Conservation (phyloP, 2,329 filamentous ascomycete species). For the Trichoderma semiorbis region DNA sequence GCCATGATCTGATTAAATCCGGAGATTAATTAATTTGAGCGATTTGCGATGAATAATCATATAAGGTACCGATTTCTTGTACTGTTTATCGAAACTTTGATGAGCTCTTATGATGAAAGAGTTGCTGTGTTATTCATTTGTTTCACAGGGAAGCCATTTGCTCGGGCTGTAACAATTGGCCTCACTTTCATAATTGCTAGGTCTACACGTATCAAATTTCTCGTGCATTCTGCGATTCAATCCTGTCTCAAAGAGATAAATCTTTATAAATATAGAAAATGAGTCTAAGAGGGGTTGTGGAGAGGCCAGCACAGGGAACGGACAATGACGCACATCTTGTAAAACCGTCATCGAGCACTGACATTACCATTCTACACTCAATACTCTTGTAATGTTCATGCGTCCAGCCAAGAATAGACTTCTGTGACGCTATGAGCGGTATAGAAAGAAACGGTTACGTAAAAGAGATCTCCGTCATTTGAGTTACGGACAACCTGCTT, state of each 20-base stretch:
- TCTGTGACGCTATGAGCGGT: rapidly evolving
- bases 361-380: neutral
- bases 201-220: neutral
- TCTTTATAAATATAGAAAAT: neutral
- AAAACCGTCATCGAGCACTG: neutral
- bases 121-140: neutral
- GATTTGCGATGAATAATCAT: neutral
- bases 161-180: neutral
- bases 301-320: neutral
- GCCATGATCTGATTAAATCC: neutral
- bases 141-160: neutral
- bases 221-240: neutral
- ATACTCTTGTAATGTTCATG: neutral
- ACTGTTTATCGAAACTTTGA: neutral
- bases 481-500: neutral
- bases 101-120: neutral
- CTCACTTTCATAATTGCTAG: neutral
- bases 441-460: rapidly evolving
- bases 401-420: neutral
- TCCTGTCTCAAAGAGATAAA: neutral
- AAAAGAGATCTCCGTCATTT: neutral
- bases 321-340: neutral
- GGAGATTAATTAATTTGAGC: neutral
- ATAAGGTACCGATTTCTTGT: neutral
- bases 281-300: neutral